Evolutionary conservation across 345 rosid species (phyloP), one percentile per base, ranked within the genome.

Genomic region (Populus tremula): DNA sequence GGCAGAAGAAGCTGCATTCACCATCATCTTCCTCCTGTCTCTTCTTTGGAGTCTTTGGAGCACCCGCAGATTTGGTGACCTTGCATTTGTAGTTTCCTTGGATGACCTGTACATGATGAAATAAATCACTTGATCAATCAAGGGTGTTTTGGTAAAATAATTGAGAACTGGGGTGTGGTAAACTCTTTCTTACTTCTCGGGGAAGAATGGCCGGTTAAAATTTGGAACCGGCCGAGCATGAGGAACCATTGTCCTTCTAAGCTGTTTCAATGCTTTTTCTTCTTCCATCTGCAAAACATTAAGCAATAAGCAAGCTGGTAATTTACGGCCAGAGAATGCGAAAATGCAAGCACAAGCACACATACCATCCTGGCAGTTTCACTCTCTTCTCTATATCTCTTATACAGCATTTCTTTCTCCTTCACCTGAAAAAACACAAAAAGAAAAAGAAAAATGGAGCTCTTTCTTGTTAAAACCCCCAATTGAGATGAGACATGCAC

Each of bases 371-470:
- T 89, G 17, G 89, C 94, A 69, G 94, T 87, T 80, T 96, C 98
- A 70, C 87, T 94, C 82, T 96, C 99, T 79, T 96, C 98, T 82
- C 99, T 87, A 81, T 90, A 90, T 88, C 99, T 89, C 85, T 96
- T 96, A 75, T 92, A 94, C 76, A 87, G 70, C 74, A 79, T 79
- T 81, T 92, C 99, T 77, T 96, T 96, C 87, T 94, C 97, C 84
- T 90, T 96, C 65, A 96, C 86, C 99, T 94, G 90, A 29, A 61
- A 61, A 71, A 75, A 36, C 23, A 12, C 5, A 70, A 72, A 70
- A 72, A 79, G 50, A 10, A 33, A 33, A 33, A 10, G 71, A 36
- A 23, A 43, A 33, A 63, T 25, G 35, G 38, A 6, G 11, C 2
- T 11, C 27, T 2, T 11, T 41, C 45, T 2, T 2, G 13, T 10